phyloP scores from a whole-genome alignment of 305 asterid species.

The Lippia alba region DNA sequence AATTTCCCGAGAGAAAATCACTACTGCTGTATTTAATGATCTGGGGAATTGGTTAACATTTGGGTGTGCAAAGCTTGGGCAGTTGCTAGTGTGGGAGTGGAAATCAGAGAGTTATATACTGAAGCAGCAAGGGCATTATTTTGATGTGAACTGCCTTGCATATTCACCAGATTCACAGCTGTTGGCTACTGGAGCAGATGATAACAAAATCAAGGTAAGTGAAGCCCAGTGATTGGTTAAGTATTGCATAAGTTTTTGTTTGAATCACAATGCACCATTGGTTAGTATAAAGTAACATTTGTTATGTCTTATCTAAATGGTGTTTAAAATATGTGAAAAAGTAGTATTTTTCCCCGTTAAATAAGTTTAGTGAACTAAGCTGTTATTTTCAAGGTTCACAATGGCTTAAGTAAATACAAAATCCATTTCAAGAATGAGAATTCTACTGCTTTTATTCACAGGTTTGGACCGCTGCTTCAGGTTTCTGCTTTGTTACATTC shows the following conservation, averaged over 20 bases:
- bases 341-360: neutral
- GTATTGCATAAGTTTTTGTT: constrained; percentile 17
- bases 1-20: constrained; percentile 85
- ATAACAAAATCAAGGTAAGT: constrained; percentile 90
- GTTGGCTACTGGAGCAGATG: constrained; percentile 98
- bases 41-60: constrained; percentile 95
- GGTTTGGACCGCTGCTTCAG: constrained; percentile 98
- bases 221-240: constrained; percentile 20
- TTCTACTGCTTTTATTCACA: constrained; percentile 40
- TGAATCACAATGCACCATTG: constrained; percentile 12
- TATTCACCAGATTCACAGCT: constrained; percentile 95
- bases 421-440: neutral
- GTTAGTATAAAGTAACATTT: neutral
- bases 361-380: neutral
- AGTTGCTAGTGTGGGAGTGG: constrained; percentile 99
- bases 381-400: constrained; percentile 2
- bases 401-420: neutral
- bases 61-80: constrained; percentile 96
- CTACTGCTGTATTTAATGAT: constrained; percentile 82
- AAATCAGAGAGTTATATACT: constrained; percentile 92
- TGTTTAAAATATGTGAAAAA: neutral
- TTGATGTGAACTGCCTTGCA: constrained; percentile 91
- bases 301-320: constrained; percentile 1
- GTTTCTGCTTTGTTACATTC: constrained; percentile 91
- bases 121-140: constrained; percentile 98